Base-by-base conservation (phyloP, 2,329 filamentous ascomycete species). In the Tolypocladium inflatum region DNA sequence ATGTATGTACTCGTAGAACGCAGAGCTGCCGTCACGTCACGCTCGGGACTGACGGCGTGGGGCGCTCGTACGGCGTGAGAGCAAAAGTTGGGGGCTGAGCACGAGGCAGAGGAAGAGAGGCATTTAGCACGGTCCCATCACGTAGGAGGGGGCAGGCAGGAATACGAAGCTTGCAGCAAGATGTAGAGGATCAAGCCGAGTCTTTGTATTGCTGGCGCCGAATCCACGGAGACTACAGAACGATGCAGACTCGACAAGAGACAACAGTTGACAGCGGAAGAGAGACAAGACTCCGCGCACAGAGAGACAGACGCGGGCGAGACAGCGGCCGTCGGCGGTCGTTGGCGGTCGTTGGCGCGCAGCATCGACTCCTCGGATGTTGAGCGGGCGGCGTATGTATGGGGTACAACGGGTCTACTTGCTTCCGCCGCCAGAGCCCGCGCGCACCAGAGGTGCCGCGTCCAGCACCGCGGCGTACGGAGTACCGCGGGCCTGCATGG, bases 401-500 rank as follows among this genome's bases (percentile, higher is more conserved):
- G 26, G 15, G 45, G 10, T 19, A 50, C 26, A 10, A 19, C 1
- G 10, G 7, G 19, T 7, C 19, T 51, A 51, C 48, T n/a, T 51
- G 48, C 1, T 2, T 17, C 4, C 48, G 30, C 30, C 17, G 48
- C 48, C 30, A 51, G 48, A 35, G 17, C 5, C 30, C 17, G 48
- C 48, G 7, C 17, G 19, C 1, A 1, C 10, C 17, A 9, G 35
- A 51, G 17, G 48, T 51, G 45, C 45, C 30, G 26, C 26, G 4
- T 7, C 26, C 30, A 10, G 45, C 45, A 3, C 4, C 9, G 30
- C 26, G 8, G 48, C 48, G 48, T 51, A 35, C 26, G 8, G 48
- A 30, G 48, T 51, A 35, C 19, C 48, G 26, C 26, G 1, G 4
- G 11, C 45, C 15, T 50, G 45, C 17, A 42, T 63, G 62, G 61